These are phyloP conservation scores for Albizia julibrissin DNA, from an alignment of 306 rosid genomes.

Conservation along the genomic window DNA sequence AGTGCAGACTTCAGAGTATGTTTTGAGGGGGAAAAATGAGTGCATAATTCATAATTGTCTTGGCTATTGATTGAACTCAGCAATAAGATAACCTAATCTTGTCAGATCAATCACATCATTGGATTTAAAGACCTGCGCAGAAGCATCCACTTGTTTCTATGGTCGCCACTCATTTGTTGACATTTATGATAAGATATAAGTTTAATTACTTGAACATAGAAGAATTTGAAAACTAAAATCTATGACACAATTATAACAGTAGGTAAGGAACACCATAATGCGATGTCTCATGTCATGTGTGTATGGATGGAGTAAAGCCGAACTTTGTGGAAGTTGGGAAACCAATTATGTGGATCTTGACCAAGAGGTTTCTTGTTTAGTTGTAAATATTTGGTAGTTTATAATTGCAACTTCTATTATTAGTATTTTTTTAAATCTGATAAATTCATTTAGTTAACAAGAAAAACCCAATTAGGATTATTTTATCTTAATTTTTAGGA, in stretches of 20 bases:
- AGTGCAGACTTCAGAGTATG: neutral
- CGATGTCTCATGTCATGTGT: constrained; percentile 10
- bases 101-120: constrained; percentile 19
- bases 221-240: neutral
- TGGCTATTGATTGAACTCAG: neutral
- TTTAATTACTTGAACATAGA: neutral
- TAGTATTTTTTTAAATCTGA: neutral
- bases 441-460: constrained; percentile 55
- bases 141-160: constrained; percentile 10
- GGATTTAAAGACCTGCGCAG: constrained; percentile 18
- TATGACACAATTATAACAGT: neutral
- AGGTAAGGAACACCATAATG: neutral
- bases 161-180: neutral
- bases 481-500: constrained; percentile 30
- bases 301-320: neutral
- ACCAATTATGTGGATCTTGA: neutral
- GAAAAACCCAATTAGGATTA: constrained; percentile 28
- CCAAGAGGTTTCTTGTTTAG: constrained; percentile 2
- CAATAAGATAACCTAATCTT: neutral
- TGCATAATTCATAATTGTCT: neutral
- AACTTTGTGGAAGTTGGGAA: neutral
- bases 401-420: constrained; percentile 11
- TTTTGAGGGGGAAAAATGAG: constrained; percentile 4
- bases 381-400: constrained; percentile 9
- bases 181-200: constrained; percentile 4